Percentiles rank a stretch among this genome's conserved stretches.
phyloP scores from a whole-genome alignment of 495 filamentous ascomycete species.

The Parmelia sp. region DNA sequence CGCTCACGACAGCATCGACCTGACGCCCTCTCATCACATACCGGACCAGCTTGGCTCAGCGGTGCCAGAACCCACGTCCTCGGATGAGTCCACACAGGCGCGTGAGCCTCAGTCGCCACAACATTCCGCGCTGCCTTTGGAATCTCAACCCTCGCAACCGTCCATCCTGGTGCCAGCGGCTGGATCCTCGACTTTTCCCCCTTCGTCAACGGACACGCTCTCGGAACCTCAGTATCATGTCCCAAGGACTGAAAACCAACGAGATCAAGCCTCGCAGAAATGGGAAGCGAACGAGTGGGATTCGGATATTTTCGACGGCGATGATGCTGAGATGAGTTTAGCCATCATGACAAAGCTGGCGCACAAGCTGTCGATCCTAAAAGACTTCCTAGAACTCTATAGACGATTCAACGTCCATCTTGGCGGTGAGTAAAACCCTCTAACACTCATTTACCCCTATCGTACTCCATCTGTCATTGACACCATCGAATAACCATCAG shows the following conservation, averaged over 20 bases:
- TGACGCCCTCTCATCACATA: background rate
- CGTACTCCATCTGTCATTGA: background rate
- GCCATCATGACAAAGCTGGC: background rate
- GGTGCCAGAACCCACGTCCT: no score
- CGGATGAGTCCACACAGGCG: no score
- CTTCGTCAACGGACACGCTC: background rate
- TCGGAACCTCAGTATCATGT: background rate
- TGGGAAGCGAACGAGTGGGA: background rate
- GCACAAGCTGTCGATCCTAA: background rate
- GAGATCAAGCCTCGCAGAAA: background rate
- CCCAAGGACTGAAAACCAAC: background rate
- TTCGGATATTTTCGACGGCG: background rate
- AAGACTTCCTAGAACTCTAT: background rate
- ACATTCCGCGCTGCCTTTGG: background rate
- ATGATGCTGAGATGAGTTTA: background rate
- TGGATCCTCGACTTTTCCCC: background rate
- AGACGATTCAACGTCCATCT: background rate
- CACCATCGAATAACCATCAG: background rate
- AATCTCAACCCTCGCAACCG: background rate
- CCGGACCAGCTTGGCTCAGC: background rate
- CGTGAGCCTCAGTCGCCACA: background rate
- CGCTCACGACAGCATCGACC: background rate
- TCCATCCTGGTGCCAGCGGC: background rate
- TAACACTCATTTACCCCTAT: background rate
- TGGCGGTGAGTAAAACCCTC: background rate